Percentiles rank a stretch among this genome's conserved stretches.
Evolutionary conservation across 148 eudicot species (phyloP).

Genomic region (Chenopodium suecicum): DNA sequence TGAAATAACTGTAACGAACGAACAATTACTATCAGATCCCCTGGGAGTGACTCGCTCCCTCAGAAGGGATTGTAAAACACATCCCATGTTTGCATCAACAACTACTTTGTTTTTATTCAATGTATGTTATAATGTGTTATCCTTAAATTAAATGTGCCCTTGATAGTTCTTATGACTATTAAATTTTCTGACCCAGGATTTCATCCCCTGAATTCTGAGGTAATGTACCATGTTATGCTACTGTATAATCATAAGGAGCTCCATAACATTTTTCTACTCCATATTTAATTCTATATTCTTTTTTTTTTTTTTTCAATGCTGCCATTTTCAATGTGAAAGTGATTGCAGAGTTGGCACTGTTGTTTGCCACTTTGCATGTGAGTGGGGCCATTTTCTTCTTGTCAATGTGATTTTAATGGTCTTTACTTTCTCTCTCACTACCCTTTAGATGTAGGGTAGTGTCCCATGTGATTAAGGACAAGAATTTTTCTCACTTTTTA

Average conservation of each 20-base stretch:
- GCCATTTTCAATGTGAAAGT: not conserved
- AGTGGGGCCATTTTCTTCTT: conserved; percentile 6
- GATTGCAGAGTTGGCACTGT: conserved; percentile 13
- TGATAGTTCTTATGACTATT: not conserved
- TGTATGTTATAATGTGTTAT: not conserved
- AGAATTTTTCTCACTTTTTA: not conserved
- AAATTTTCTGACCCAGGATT: not conserved
- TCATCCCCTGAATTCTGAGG: not conserved
- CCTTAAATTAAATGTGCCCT: conserved; percentile 3
- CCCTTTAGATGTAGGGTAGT: conserved; percentile 6
- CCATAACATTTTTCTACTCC: not conserved
- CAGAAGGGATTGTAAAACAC: too few relatives aligned
- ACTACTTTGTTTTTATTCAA: not conserved
- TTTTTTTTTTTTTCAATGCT: not conserved
- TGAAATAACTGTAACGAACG: not conserved
- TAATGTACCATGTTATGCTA: not conserved
- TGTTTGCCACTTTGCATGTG: conserved; percentile 15
- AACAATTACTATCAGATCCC: not conserved
- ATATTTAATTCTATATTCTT: not conserved
- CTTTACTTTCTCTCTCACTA: not conserved
- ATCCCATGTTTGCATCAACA: conserved; percentile 6
- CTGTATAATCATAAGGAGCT: conserved; percentile 11
- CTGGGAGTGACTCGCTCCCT: not conserved
- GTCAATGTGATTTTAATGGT: conserved; percentile 13
- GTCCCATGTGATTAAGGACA: conserved; percentile 27